A percentile compares a stretch with the other conserved stretches of the same genome.
Conservation (phyloP, 2,329 filamentous ascomycete genomes). For the Alternaria longipes region DNA sequence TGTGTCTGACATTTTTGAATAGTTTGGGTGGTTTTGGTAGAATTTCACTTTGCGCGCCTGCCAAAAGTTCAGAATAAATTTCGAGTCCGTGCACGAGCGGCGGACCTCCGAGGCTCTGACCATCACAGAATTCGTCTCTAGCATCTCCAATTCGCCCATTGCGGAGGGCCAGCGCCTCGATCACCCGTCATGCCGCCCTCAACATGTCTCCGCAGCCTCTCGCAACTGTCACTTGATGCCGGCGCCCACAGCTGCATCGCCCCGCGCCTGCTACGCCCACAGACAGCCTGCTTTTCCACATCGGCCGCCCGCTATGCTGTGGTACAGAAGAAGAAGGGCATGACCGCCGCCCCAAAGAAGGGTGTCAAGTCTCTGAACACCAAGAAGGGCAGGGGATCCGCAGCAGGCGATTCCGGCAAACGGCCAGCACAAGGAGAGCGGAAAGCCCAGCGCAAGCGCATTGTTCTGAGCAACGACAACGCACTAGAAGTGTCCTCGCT, state of each 20-base stretch:
- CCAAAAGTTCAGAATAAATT: slow-evolving; percentile 27
- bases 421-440: slow-evolving; percentile 79
- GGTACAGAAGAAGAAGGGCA: slow-evolving; percentile 38
- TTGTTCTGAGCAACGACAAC: slow-evolving; percentile 93
- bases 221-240: slow-evolving; percentile 43
- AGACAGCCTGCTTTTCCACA: slow-evolving; percentile 48
- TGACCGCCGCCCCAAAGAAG: slow-evolving; percentile 43
- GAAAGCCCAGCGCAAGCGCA: slow-evolving; percentile 85
- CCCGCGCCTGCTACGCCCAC: slow-evolving; percentile 37
- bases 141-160: slow-evolving; percentile 36
- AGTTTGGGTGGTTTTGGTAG: neutral
- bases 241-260: slow-evolving; percentile 31
- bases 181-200: slow-evolving; percentile 42
- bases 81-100: slow-evolving; percentile 27
- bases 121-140: slow-evolving; percentile 26
- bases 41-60: slow-evolving; percentile 9
- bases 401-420: slow-evolving; percentile 53
- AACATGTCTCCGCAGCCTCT: slow-evolving; percentile 44
- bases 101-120: slow-evolving; percentile 39
- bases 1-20: slow-evolving; percentile 34
- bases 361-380: slow-evolving; percentile 53
- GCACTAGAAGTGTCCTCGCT: slow-evolving; percentile 79
- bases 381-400: slow-evolving; percentile 55
- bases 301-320: slow-evolving; percentile 41
- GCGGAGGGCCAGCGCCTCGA: slow-evolving; percentile 38